Base-by-base conservation (phyloP, 1,284 basidiomycete species). In the Ceratobasidium sp. region DNA sequence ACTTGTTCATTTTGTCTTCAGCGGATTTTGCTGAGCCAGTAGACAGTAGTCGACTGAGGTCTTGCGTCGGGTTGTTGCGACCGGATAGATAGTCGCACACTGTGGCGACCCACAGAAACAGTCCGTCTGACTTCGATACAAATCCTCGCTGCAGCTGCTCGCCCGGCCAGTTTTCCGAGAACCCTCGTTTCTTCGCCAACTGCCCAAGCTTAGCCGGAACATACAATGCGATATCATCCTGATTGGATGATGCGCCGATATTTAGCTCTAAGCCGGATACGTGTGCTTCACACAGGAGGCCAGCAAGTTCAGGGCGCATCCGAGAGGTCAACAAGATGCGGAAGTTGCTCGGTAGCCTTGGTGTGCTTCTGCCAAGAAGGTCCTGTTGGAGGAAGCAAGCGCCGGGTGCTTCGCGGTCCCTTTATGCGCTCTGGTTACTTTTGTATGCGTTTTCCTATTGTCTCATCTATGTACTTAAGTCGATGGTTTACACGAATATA, bases 41-140 rank as follows among this genome's bases (percentile, higher is more conserved):
- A 26, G 20, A 26, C 3, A 80, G 46, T 38, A 80, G 66, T 7
- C 44, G 20, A 10, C 62, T n/a, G 26, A 82, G 78, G 57, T 80
- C 79, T 50, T 65, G 73, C n/a, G 77, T 78, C 17, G 81, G 82
- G 57, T 78, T 26, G 3, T 57, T 23, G 15, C 75, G 28, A 20
- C 15, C 42, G 15, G 38, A 15, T 3, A 83, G 62, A 65, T 81
- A 81, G 33, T 80, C 77, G 48, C 65, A 79, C 2, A 81, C 77
- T 4, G 81, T 81, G 2, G 79, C 79, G 28, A 80, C 80, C 82
- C 82, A 82, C 12, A 82, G 73, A 77, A 83, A 82, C 6, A 82
- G 64, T 10, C 83, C 83, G 15, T 78, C 81, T 26, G 82, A 79
- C 54, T 70, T 77, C 15, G 38, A 23, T 4, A 52, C 28, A 33